Conservation (phyloP, 768 basidiomycete genomes). For the Rhodosporidiobolus sp. region DNA sequence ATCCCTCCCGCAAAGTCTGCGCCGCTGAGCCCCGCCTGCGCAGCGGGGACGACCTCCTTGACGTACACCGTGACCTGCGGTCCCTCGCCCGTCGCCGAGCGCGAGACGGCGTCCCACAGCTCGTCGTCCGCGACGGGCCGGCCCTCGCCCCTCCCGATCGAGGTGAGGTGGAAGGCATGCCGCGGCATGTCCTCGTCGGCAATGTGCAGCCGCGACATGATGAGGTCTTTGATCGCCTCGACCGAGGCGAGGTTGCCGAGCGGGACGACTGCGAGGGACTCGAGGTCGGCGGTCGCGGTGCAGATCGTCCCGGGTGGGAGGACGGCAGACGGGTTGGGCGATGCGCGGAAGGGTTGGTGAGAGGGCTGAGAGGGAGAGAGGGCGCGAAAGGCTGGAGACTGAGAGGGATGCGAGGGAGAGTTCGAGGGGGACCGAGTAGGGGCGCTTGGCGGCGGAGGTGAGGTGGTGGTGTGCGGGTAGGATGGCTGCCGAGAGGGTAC, state of each 20-base stretch:
- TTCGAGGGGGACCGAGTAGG: background rate
- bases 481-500: background rate
- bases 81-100: slow-evolving; percentile 55
- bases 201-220: slow-evolving; percentile 58
- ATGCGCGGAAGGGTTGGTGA: background rate
- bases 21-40: slow-evolving; percentile 48
- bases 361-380: background rate
- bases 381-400: background rate
- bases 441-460: background rate
- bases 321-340: background rate
- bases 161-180: slow-evolving; percentile 80
- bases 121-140: slow-evolving; percentile 69
- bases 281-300: slow-evolving; percentile 40
- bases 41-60: slow-evolving; percentile 74
- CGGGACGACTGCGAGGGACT: slow-evolving; percentile 36
- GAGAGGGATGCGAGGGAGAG: background rate
- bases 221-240: slow-evolving; percentile 37
- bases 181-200: slow-evolving; percentile 75
- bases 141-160: slow-evolving; percentile 73
- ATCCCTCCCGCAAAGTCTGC: slow-evolving; percentile 66
- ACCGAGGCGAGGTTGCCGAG: slow-evolving; percentile 18
- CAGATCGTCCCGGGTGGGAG: slow-evolving; percentile 19
- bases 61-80: slow-evolving; percentile 70
- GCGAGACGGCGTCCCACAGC: slow-evolving; percentile 55
- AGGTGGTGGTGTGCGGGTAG: background rate